Base-by-base conservation (phyloP, 305 asterid genomes). In the Fraxinus paxiana region DNA sequence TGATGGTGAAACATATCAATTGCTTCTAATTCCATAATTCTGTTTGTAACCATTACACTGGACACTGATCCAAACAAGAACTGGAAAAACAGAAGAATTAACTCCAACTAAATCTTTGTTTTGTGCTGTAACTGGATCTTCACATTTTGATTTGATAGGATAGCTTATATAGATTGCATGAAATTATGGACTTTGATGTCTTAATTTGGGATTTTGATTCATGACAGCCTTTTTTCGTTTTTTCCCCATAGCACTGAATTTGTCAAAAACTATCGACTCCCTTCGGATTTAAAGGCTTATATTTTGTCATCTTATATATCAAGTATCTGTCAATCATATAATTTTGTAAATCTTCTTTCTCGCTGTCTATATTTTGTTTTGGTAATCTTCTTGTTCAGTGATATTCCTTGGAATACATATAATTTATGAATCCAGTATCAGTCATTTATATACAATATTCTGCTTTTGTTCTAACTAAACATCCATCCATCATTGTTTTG, bases 11-110 rank as follows among this genome's bases (percentile, higher is more conserved):
- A 73, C 81, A 79, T 82, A 81, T 76, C 77, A 12, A 9, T 59
- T 80, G 65, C 10, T 83, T 85, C 78, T 83, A 84, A 67, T 79
- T 80, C 35, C 51, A 56, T 83, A 83, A 73, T 80, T 80, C 35
- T 77, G 77, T 81, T 73, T 75, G 72, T 69, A 69, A 69, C 22
- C 74, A 30, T 30, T 69, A 15, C 41, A 69, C 82, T 78, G 48
- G 6, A 82, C 75, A 38, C 75, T 67, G 73, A 20, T 6, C 75
- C 41, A 73, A 75, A 13, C 73, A 75, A 33, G 77, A 76, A 38
- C 54, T n/a, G 12, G 79, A 31, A 61, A 46, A 31, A 56, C 43
- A 83, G 48, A 31, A 6, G 5, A 7, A 26, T 56, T 48, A 18
- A 6, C 37, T 28, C 18, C 65, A 74, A 34, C 22, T 51, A 5